Base-by-base conservation (phyloP, 495 filamentous ascomycete genomes). In the Hypoxylon fuscum region DNA sequence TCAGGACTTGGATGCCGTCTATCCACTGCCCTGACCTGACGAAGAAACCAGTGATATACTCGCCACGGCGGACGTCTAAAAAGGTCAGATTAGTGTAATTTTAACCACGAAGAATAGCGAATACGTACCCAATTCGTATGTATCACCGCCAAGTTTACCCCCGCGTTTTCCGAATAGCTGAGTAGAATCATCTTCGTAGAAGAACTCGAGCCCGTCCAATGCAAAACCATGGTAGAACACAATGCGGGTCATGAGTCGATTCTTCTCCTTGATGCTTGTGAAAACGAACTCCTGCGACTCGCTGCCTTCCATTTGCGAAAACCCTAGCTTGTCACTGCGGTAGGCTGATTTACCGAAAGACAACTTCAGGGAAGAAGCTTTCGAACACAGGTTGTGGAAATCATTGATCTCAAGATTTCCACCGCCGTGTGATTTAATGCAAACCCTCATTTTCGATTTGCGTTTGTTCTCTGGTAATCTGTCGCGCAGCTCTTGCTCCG, bases 131-230 rank as follows among this genome's bases (percentile, higher is more conserved):
- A 97, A 79, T 9, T 87, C 79, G 74, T 95, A 97, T 27, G 86
- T 84, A 66, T 90, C 88, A 2, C 89, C 90, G 7, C 88, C 89
- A 34, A 80, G 76, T 62, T 89, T 88, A 1, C 90, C 92, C 5
- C 89, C 91, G 58, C 83, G 81, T 61, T 92, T 93, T 18, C 95
- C 95, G 78, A 98, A 96, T 11, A 98, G 76, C 72, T 98, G 94
- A 54, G 82, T 90, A 2, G 89, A 90, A 21, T 81, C 81, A 73
- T 98, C 93, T 59, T 97, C 95, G 68, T 97, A 98, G 57, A 88
- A 82, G 70, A 98, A 97, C 69, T 97, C 95, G 9, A 98, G 63
- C 0, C 95, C 95, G 71, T 96, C 91, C 44, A 98, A 59, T 5
- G 90, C 88, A 55, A 77, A 75, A 0, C 90, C 92, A 65, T 93